Evolutionary conservation across 257 asterid species (phyloP), one percentile per base, ranked within the genome.

Genomic region (Craterostigma plantagineum): DNA sequence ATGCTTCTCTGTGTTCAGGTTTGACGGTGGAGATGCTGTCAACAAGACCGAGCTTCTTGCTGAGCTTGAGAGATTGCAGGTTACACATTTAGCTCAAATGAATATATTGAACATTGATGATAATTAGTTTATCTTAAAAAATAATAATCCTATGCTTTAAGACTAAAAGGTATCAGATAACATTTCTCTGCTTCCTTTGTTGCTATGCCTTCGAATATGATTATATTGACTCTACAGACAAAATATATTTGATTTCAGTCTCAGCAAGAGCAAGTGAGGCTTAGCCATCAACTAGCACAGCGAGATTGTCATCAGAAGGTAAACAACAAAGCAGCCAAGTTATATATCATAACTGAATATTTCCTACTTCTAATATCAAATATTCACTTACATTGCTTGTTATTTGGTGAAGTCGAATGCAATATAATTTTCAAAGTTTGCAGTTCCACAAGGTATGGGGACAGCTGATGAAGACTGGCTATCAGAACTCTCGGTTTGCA

Each of bases 361-460:
- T n/a, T n/a, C n/a, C n/a, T n/a, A n/a, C n/a, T n/a, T n/a, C n/a
- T n/a, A n/a, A n/a, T n/a, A n/a, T n/a, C n/a, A n/a, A n/a, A n/a
- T n/a, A n/a, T n/a, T n/a, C n/a, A n/a, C n/a, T n/a, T n/a, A n/a
- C n/a, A n/a, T n/a, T n/a, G n/a, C n/a, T n/a, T n/a, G n/a, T n/a
- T n/a, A n/a, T n/a, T n/a, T n/a, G n/a, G n/a, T n/a, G n/a, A n/a
- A n/a, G n/a, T n/a, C n/a, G n/a, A n/a, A n/a, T n/a, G 30, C 6
- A 23, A 23, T 23, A 23, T n/a, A n/a, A n/a, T 23, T 23, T 23
- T 23, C 30, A 23, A 23, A 6, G 6, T 23, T 6, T 23, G 30
- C 79, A 90, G 98, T 90, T 90, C 70, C 98, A 90, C 58, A 58
- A 64, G 59, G 92, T 83, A 12, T 90, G 98, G 98, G 98, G 98